These are phyloP conservation scores for Coemansia sp. DNA, from an alignment of 192 early-diverging fungal species.

Conservation along the genomic window DNA sequence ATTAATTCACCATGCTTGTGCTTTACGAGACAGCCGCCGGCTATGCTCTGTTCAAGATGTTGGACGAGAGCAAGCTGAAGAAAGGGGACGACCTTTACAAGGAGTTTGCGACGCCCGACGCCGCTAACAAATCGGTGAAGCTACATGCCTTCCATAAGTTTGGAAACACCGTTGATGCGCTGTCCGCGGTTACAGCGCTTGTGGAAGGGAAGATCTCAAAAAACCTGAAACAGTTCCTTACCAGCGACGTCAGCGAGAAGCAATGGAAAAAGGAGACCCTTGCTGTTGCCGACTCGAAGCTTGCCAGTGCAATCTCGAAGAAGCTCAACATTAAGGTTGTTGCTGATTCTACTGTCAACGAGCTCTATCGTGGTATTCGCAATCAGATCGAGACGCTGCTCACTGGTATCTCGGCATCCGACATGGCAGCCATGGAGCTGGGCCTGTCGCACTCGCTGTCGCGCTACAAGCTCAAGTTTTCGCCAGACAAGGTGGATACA, in stretches of 20 bases:
- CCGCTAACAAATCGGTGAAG: slow-evolving; percentile 91
- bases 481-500: slow-evolving; percentile 98
- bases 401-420: slow-evolving; percentile 79
- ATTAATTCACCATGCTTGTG: slow-evolving; percentile 70
- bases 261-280: slow-evolving; percentile 92
- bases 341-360: slow-evolving; percentile 80
- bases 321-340: slow-evolving; percentile 84
- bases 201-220: slow-evolving; percentile 96
- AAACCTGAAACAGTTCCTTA: slow-evolving; percentile 92
- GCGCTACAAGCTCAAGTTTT: slow-evolving; percentile 99
- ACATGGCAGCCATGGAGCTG: slow-evolving; percentile 93
- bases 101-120: slow-evolving; percentile 84
- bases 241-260: slow-evolving; percentile 76
- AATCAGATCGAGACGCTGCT: slow-evolving; percentile 89
- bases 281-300: slow-evolving; percentile 90
- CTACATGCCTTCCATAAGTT: slow-evolving; percentile 96
- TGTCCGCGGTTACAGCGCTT: slow-evolving; percentile 92
- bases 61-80: slow-evolving; percentile 84
- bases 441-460: slow-evolving; percentile 99
- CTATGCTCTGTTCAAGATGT: slow-evolving; percentile 94
- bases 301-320: slow-evolving; percentile 79
- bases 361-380: slow-evolving; percentile 96
- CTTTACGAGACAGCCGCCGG: slow-evolving; percentile 97
- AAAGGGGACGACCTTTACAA: slow-evolving; percentile 85
- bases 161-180: slow-evolving; percentile 96